Evolutionary conservation across 2,329 filamentous ascomycete species (phyloP).

Genomic region (Madurella mycetomatis): DNA sequence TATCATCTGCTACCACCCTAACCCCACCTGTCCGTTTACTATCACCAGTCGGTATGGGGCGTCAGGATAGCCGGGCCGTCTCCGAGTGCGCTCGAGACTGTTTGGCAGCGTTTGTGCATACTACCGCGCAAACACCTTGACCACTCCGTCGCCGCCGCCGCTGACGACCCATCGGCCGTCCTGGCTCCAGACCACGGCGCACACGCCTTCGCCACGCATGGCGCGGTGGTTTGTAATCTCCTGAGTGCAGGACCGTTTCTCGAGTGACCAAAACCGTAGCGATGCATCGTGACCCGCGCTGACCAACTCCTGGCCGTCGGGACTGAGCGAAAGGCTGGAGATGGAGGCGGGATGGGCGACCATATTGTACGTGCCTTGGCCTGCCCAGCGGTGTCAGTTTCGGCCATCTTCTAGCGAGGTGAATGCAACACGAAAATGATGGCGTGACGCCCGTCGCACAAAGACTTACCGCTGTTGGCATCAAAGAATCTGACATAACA

Average conservation of each 20-base stretch:
- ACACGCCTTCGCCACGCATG: conserved; percentile 95
- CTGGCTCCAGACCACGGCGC: conserved; percentile 90
- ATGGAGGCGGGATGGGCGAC: conserved; percentile 92
- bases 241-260: conserved; percentile 92
- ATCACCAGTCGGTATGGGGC: background rate
- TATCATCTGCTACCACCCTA: conserved; percentile 5
- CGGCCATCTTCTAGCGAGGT: background rate
- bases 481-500: conserved; percentile 96
- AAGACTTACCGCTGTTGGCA: conserved; percentile 86
- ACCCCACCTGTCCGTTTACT: background rate
- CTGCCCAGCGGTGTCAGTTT: conserved; percentile 44
- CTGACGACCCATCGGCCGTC: conserved; percentile 94
- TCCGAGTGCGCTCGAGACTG: background rate
- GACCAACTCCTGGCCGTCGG: conserved; percentile 89
- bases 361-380: conserved; percentile 99
- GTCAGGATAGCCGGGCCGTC: too few relatives aligned
- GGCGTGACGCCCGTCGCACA: background rate
- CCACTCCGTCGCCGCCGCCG: conserved; percentile 88
- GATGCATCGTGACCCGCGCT: conserved; percentile 94
- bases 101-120: background rate
- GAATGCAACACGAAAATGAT: background rate
- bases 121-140: conserved; percentile 77
- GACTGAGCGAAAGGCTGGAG: conserved; percentile 83
- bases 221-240: conserved; percentile 89
- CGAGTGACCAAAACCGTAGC: conserved; percentile 93